Evolutionary conservation across 805 yeast genomes (phyloP), one percentile per base, ranked within the genome.

Genomic region (Starmerella bombicola): DNA sequence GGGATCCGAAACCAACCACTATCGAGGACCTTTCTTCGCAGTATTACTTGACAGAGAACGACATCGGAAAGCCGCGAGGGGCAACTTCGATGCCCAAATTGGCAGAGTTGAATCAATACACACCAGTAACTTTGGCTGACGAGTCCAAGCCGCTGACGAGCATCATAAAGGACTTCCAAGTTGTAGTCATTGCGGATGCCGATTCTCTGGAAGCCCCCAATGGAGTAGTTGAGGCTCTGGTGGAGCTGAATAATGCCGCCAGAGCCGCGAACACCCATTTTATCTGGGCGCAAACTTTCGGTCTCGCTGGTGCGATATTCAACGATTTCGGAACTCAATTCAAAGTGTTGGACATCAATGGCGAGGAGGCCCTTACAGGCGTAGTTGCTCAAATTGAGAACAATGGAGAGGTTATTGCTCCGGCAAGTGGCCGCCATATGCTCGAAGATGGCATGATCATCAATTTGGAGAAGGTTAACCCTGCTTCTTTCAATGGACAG

Each of bases 361-460:
- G 98, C 38, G 97, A 91, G 64, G 97, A 91, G 62, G 93, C 95
- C 15, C 65, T 67, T 36, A 58, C 76, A 3, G 97, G 98, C 34
- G 80, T 83, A 45, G 82, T 91, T 1, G 80, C 95, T 1, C 94
- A 82, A 57, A 80, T 91, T 46, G 95, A 86, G 57, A 59, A 65
- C 9, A 72, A 82, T 57, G 97, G 97, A 43, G 79, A 85, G 9
- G 95, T 91, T n/a, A 80, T 95, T 17, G 83, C 81, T 68, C 70
- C 88, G 53, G 95, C 81, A 57, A 96, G 84, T 49, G 78, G 74
- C 45, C 77, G 97, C 61, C 99, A 91, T 57, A 93, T 94, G 16
- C 68, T 91, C 40, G 83, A 86, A 66, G 95, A 84, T 61, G 97
- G 96, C 15, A 80, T 81, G 53, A 80, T 65, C 56, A 95, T 91